Evolutionary conservation across 805 yeast species (phyloP).

Genomic region (Nematodospora valgi): DNA sequence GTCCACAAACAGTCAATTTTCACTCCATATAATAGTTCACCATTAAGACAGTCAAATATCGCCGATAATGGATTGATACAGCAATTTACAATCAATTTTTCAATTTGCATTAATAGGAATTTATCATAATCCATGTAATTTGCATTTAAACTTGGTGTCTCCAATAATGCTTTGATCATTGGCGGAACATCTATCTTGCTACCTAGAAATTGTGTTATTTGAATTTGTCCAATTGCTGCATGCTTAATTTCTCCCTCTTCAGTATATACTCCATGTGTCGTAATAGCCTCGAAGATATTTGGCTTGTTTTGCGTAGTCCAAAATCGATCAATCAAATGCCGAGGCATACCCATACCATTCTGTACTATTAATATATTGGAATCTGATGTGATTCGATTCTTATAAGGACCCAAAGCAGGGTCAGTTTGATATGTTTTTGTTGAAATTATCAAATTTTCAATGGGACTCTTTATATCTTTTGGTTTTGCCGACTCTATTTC

Average conservation of each 20-base stretch:
- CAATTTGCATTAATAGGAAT: constrained; percentile 56
- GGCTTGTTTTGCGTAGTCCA: constrained; percentile 61
- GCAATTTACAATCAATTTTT: constrained; percentile 75
- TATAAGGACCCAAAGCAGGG: constrained; percentile 55
- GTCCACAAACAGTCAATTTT: constrained; percentile 31
- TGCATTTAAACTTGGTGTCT: constrained; percentile 23
- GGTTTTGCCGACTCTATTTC: constrained; percentile 17
- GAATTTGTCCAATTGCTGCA: constrained; percentile 69
- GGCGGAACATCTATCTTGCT: constrained; percentile 14
- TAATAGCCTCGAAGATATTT: constrained; percentile 66
- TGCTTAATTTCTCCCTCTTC: constrained; percentile 39
- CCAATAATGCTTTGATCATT: constrained; percentile 19
- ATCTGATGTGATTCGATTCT: constrained; percentile 43
- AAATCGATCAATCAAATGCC: constrained; percentile 42
- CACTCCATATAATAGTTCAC: constrained; percentile 53
- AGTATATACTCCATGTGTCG: constrained; percentile 75
- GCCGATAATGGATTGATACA: constrained; percentile 86
- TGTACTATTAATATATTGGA: constrained; percentile 71
- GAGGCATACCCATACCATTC: constrained; percentile 78
- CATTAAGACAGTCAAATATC: constrained; percentile 71
- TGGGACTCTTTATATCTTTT: constrained; percentile 18
- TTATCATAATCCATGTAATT: constrained; percentile 34
- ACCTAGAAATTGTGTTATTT: constrained; percentile 39
- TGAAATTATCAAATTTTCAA: constrained; percentile 63
- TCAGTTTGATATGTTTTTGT: constrained; percentile 79